phyloP scores from a whole-genome alignment of 352 stramenopile species.

The Phytophthora meadii region DNA sequence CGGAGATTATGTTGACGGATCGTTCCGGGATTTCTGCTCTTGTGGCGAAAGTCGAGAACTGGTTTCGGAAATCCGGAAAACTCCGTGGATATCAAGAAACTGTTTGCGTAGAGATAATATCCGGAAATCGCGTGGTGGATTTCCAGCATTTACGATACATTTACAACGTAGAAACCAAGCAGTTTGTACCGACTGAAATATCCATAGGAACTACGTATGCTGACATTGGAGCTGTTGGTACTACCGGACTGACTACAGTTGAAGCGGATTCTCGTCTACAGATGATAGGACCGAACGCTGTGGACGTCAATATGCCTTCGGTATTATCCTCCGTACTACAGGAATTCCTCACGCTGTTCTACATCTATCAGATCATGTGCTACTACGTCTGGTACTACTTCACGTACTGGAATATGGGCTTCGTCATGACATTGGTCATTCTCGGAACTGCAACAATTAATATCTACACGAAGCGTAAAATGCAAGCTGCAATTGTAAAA shows the following conservation, averaged over 20 bases:
- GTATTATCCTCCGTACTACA: constrained; percentile 35
- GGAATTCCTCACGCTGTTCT: constrained; percentile 55
- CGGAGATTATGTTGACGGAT: constrained; percentile 43
- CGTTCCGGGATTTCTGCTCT: constrained; percentile 34
- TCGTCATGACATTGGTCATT: constrained; percentile 49
- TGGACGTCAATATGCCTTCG: constrained; percentile 54
- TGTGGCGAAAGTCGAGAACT: constrained; percentile 37
- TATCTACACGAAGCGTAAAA: constrained; percentile 52
- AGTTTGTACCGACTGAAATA: constrained; percentile 42
- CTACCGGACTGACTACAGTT: constrained; percentile 13
- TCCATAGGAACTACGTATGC: constrained; percentile 32
- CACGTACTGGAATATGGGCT: constrained; percentile 54
- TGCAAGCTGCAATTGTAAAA: constrained; percentile 49
- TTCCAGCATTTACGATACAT: constrained; percentile 62
- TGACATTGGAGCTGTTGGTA: constrained; percentile 20
- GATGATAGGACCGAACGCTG: constrained; percentile 37
- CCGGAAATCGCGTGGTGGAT: constrained; percentile 32
- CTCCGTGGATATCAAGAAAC: constrained; percentile 41
- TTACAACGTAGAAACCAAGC: constrained; percentile 30
- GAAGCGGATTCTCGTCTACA: constrained; percentile 31
- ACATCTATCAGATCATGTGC: constrained; percentile 64
- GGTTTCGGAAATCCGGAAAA: constrained; percentile 24
- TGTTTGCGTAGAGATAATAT: constrained; percentile 27
- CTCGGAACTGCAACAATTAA: constrained; percentile 46
- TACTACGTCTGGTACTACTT: constrained; percentile 72